A percentile compares a stretch with the other conserved stretches of the same genome.
These are phyloP conservation scores for Suillus plorans DNA, from an alignment of 768 basidiomycete genomes.

Conservation along the genomic window DNA sequence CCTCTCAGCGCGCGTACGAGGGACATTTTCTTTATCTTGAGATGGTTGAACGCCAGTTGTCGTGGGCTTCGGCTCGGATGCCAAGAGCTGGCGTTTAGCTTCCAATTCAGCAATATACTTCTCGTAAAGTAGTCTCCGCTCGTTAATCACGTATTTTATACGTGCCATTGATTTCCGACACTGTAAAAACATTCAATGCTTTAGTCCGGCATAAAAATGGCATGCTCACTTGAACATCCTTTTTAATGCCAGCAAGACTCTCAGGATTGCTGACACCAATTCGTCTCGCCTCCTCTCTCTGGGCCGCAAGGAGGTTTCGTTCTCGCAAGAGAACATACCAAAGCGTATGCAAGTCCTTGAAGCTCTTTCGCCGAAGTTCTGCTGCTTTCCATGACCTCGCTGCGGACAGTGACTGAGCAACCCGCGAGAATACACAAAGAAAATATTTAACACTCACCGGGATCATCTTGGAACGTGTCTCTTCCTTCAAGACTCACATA, in stretches of 20 bases:
- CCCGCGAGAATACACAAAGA: neutral
- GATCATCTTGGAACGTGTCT: slow-evolving; percentile 29
- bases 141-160: slow-evolving; percentile 90
- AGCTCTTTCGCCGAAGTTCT: slow-evolving; percentile 88
- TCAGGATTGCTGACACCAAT: slow-evolving; percentile 42
- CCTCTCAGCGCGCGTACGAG: slow-evolving; percentile 6
- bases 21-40: slow-evolving; percentile 8
- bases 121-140: slow-evolving; percentile 82
- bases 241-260: slow-evolving; percentile 27
- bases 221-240: slow-evolving; percentile 45
- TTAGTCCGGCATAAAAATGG: slow-evolving; percentile 6
- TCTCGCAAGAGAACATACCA: slow-evolving; percentile 93
- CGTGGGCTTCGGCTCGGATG: slow-evolving; percentile 1
- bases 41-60: neutral
- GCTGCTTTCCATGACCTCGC: slow-evolving; percentile 86
- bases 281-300: slow-evolving; percentile 74
- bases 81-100: slow-evolving; percentile 7
- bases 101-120: slow-evolving; percentile 21
- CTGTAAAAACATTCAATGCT: slow-evolving; percentile 38
- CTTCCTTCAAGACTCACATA: slow-evolving; percentile 49
- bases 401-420: slow-evolving; percentile 32
- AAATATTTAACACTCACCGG: slow-evolving; percentile 31
- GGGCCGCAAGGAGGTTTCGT: slow-evolving; percentile 87
- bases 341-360: slow-evolving; percentile 89
- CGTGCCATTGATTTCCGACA: slow-evolving; percentile 95